These are phyloP conservation scores for Mentha longifolia DNA, from an alignment of 257 asterid species.

Conservation along the genomic window DNA sequence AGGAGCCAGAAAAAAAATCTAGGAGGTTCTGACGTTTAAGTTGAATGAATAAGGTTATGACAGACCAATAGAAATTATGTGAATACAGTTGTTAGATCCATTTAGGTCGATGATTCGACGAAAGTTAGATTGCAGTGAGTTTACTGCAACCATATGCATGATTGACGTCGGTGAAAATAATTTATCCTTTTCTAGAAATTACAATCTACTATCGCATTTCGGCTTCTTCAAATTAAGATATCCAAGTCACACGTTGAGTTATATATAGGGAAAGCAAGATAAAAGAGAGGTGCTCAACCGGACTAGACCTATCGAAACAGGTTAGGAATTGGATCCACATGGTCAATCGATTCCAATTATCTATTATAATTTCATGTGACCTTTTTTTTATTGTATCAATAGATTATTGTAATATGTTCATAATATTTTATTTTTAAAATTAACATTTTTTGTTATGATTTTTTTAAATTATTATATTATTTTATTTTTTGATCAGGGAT, in stretches of 20 bases:
- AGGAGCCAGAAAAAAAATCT: background rate
- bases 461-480: too few relatives aligned
- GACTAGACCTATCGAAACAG: too few relatives aligned
- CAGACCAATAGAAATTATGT: constrained; percentile 24
- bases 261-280: background rate
- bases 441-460: too few relatives aligned
- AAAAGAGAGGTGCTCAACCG: background rate
- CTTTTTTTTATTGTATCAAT: too few relatives aligned
- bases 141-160: constrained; percentile 28
- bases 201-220: background rate
- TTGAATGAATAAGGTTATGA: constrained; percentile 28
- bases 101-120: background rate
- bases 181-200: constrained; percentile 10
- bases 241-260: background rate
- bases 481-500: too few relatives aligned
- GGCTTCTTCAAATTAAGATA: background rate
- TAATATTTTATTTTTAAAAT: too few relatives aligned
- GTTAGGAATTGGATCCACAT: too few relatives aligned
- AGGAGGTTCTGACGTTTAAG: constrained; percentile 29
- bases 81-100: constrained; percentile 18
- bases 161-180: constrained; percentile 11
- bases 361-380: too few relatives aligned
- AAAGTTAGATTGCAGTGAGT: background rate
- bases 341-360: too few relatives aligned
- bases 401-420: too few relatives aligned